Percentiles rank a stretch among this genome's conserved stretches.
phyloP scores from a whole-genome alignment of 2,329 filamentous ascomycete species.

The Fusarium burgessii region DNA sequence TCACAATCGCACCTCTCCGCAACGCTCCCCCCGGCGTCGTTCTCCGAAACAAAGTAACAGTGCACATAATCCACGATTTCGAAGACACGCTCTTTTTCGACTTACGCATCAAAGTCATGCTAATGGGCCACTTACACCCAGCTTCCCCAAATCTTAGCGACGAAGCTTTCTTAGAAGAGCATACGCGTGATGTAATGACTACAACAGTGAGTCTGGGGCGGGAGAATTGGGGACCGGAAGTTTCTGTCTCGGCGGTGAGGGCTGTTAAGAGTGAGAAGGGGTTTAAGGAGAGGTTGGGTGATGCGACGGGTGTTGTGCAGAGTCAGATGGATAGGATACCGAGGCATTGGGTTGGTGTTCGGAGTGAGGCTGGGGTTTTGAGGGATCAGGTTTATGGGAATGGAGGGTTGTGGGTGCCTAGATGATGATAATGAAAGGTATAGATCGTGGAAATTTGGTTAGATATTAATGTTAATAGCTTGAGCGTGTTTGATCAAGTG shows the following conservation, averaged over 20 bases:
- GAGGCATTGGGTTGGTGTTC: conserved; percentile 68
- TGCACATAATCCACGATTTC: conserved; percentile 67
- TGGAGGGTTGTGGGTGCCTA: conserved; percentile 62
- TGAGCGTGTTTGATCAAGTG: background rate
- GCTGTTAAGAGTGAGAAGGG: conserved; percentile 57
- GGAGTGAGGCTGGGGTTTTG: conserved; percentile 60
- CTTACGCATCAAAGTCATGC: conserved; percentile 62
- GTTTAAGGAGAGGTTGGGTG: conserved; percentile 60
- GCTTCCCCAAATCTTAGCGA: conserved; percentile 32
- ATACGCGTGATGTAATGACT: conserved; percentile 57
- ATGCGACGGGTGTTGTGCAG: conserved; percentile 63
- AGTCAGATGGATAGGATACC: conserved; percentile 69
- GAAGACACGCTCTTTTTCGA: conserved; percentile 56
- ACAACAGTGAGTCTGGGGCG: conserved; percentile 61
- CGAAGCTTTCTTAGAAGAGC: conserved; percentile 47
- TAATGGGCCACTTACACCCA: conserved; percentile 70
- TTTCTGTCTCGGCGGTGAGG: conserved; percentile 54
- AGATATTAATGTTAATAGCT: conserved; percentile 1
- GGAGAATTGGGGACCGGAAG: conserved; percentile 58
- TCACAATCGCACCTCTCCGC: conserved; percentile 66
- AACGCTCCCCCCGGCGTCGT: conserved; percentile 60
- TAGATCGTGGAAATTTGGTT: background rate
- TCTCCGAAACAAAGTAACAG: conserved; percentile 62
- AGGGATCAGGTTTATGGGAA: conserved; percentile 63
- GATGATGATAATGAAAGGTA: conserved; percentile 29